These are phyloP conservation scores for Saxophila tyrrhenica DNA, from an alignment of 495 filamentous ascomycete genomes.

Conservation along the genomic window DNA sequence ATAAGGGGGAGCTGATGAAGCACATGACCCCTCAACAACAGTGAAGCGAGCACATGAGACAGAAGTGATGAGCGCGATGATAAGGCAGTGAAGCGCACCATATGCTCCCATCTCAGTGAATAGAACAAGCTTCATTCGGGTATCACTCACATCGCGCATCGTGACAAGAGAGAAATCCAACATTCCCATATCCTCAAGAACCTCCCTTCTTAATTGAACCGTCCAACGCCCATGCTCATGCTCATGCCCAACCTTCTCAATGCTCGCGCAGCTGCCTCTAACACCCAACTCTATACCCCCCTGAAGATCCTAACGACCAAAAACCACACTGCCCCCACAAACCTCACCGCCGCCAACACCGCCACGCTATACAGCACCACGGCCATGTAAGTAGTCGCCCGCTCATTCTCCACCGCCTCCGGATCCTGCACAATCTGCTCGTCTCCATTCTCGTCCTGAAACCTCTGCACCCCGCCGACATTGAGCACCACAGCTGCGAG, in stretches of 20 bases:
- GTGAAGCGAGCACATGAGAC: no score
- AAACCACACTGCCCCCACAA: conserved; percentile 88
- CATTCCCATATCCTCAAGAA: background rate
- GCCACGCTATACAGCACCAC: conserved; percentile 92
- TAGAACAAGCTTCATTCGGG: no score
- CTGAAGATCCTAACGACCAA: conserved; percentile 85
- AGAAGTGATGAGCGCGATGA: no score
- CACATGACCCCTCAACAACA: no score
- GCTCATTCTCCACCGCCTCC: conserved; percentile 32
- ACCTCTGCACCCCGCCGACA: conserved; percentile 64
- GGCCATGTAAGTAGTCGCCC: conserved; percentile 68
- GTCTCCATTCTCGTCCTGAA: conserved; percentile 33
- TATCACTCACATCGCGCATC: background rate
- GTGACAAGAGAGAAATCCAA: background rate
- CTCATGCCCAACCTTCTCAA: no score
- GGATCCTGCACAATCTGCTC: conserved; percentile 36
- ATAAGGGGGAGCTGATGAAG: no score
- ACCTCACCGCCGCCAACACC: conserved; percentile 74
- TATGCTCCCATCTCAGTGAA: no score
- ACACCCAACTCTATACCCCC: conserved; percentile 11
- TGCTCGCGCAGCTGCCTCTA: no score
- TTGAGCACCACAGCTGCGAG: conserved; percentile 80
- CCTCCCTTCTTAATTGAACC: no score
- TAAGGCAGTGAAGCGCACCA: no score
- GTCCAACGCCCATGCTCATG: no score